phyloP scores from a whole-genome alignment of 1,284 basidiomycete genomes.

The Boletus semigastroideus region DNA sequence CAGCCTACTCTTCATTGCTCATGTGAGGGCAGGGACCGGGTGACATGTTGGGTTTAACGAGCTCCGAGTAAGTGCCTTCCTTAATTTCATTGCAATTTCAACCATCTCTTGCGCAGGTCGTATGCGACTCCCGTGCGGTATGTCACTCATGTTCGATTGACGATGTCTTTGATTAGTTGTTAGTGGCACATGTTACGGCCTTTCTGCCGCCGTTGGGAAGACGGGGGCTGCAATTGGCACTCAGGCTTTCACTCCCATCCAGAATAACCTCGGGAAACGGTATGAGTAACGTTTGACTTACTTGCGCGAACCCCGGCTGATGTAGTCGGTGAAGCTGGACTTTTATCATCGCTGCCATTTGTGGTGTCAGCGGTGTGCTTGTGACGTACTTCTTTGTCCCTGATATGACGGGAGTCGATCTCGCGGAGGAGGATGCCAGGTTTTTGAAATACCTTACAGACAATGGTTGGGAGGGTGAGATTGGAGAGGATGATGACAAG shows the following conservation, averaged over 20 bases:
- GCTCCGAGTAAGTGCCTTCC: slow-evolving; percentile 51
- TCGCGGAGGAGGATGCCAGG: slow-evolving; percentile 64
- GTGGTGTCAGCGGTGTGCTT: slow-evolving; percentile 59
- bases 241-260: slow-evolving; percentile 76
- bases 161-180: neutral
- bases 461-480: slow-evolving; percentile 65
- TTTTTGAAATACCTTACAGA: slow-evolving; percentile 61
- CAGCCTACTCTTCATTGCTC: neutral
- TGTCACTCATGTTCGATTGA: slow-evolving; percentile 1
- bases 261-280: slow-evolving; percentile 64
- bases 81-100: slow-evolving; percentile 6
- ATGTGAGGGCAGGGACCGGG: slow-evolving; percentile 58
- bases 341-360: slow-evolving; percentile 72
- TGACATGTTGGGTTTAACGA: slow-evolving; percentile 69
- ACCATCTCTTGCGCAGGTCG: slow-evolving; percentile 38
- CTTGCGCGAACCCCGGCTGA: slow-evolving; percentile 9
- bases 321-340: slow-evolving; percentile 50
- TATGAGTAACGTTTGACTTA: slow-evolving; percentile 23
- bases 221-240: slow-evolving; percentile 76
- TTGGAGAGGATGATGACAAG: slow-evolving; percentile 56
- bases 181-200: slow-evolving; percentile 68
- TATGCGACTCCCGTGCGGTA: slow-evolving; percentile 68
- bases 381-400: slow-evolving; percentile 71
- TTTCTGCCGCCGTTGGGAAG: slow-evolving; percentile 75
- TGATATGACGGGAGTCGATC: slow-evolving; percentile 66